phyloP scores from a whole-genome alignment of 371 early-diverging fungal genomes.

The Apophysomyces elegans region DNA sequence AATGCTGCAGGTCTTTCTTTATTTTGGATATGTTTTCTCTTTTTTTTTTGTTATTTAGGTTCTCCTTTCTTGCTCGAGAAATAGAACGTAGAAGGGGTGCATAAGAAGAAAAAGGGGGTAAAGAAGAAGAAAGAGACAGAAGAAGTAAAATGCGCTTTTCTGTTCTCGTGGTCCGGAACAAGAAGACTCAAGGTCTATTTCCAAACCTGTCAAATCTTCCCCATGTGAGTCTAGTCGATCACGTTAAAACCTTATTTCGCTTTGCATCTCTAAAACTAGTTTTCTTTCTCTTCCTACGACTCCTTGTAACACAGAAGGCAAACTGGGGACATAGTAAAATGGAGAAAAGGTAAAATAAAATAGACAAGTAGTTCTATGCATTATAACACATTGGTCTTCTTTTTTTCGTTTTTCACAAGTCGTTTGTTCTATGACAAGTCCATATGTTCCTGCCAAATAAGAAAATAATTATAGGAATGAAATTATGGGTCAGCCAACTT shows the following conservation, averaged over 20 bases:
- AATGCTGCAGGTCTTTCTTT: neutral
- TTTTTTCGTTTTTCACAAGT: neutral
- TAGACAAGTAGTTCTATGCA: neutral
- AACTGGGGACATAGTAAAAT: neutral
- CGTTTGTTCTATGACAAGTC: neutral
- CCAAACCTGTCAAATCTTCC: neutral
- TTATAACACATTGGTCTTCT: neutral
- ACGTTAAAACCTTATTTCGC: neutral
- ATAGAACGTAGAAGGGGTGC: slow-evolving; percentile 5
- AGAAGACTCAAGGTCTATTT: neutral
- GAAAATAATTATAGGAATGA: neutral
- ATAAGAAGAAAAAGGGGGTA: neutral
- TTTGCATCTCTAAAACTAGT: neutral
- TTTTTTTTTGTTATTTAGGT: neutral
- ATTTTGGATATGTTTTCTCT: neutral
- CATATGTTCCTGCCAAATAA: neutral
- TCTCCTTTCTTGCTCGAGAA: slow-evolving; percentile 1
- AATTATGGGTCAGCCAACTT: neutral
- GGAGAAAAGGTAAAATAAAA: neutral
- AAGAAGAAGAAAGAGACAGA: neutral
- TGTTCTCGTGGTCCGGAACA: neutral
- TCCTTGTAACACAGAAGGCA: neutral
- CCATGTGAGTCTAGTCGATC: neutral
- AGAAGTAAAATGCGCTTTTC: neutral
- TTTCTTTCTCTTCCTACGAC: neutral